Evolutionary conservation across 805 yeast genomes (phyloP), one percentile per base, ranked within the genome.

Genomic region (Saccharomyces mikatae): DNA sequence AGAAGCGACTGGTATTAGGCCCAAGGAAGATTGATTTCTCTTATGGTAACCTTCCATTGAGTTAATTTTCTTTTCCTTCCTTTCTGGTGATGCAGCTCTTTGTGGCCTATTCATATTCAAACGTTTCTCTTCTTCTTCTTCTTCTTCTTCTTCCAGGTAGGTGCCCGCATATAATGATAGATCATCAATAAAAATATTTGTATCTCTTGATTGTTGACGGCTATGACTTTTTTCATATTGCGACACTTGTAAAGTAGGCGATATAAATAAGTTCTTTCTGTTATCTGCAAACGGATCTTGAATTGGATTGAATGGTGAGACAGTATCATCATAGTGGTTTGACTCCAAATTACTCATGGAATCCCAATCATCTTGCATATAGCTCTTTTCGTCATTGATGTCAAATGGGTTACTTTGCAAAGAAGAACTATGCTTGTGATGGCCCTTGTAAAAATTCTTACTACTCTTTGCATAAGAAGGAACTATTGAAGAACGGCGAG

Each of bases 171-270:
- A 46, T 21, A 46, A 24, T 0, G 53, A 55, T 21, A 13, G 24
- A 13, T 46, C 36, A 6, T 21, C 44, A 28, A n/a, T 21, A 32
- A 31, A 24, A 28, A 26, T 41, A 30, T 13, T 22, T 41, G 28
- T 13, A 29, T 17, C 21, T 13, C 26, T 29, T 41, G 47, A 41
- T 17, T 14, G 11, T 36, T 47, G 13, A 3, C 28, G 10, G 28
- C 26, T 49, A 36, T 50, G 29, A 24, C 48, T 56, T 54, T 74
- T 69, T 60, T 71, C 74, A 60, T 77, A 78, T 54, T 74, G 74
- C 80, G 83, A 79, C 17, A 84, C 85, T 62, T 86, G 89, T 17
- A 83, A 84, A 0, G 95, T 88, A 32, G 96, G 96, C 2, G 94
- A 87, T 52, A 87, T 80, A 68, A 85, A 88, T 79, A 84, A 76